These are phyloP conservation scores for Cyanidium caldarium DNA, from an alignment of 23 red algal genomes.

Conservation along the genomic window DNA sequence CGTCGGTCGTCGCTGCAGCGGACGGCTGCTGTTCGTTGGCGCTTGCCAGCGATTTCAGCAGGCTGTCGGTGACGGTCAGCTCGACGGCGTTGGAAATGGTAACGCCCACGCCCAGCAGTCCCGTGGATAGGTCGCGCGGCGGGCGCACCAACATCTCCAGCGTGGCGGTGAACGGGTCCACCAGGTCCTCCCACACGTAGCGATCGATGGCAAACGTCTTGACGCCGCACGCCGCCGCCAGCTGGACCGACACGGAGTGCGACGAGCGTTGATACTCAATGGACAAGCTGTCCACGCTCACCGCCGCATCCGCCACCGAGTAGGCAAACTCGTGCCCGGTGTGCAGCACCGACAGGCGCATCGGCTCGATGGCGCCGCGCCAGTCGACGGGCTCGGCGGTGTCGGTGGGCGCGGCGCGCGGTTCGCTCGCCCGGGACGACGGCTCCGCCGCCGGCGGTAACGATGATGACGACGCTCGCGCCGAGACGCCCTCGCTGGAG, in stretches of 20 bases:
- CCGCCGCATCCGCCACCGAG: background rate
- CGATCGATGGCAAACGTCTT: background rate
- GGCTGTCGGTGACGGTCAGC: background rate
- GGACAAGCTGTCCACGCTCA: background rate
- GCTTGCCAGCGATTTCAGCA: background rate
- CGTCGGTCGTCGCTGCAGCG: too few species aligned
- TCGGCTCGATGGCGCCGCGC: background rate
- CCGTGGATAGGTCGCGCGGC: background rate
- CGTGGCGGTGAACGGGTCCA: background rate
- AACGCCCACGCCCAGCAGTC: background rate
- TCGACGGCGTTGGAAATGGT: background rate
- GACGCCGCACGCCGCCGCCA: background rate
- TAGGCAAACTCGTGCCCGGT: background rate
- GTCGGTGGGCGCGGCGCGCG: too few species aligned
- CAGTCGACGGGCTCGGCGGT: background rate
- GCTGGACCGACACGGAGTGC: background rate
- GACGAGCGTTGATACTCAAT: background rate
- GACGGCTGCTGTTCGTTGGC: too few species aligned
- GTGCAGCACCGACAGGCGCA: background rate
- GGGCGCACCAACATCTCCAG: background rate
- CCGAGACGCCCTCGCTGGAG: too few species aligned
- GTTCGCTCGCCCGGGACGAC: too few species aligned
- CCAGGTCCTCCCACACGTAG: background rate
- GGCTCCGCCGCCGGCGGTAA: too few species aligned
- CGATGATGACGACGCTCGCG: too few species aligned